A percentile compares a stretch with the other conserved stretches of the same genome.
phyloP scores from a whole-genome alignment of 2,329 filamentous ascomycete genomes.

The Coniochaeta sp. region DNA sequence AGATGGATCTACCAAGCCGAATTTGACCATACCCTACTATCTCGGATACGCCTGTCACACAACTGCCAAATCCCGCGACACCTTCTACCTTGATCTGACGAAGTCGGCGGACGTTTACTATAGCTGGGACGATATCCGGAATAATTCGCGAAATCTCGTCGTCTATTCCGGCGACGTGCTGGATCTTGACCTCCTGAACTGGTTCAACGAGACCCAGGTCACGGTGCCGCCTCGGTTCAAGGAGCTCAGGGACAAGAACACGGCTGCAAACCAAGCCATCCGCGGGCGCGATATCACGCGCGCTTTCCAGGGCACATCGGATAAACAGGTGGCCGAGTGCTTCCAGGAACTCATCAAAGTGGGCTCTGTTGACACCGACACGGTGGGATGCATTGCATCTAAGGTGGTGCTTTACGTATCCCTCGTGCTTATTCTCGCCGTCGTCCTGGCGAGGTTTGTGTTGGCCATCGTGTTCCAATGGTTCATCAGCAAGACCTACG shows the following conservation, averaged over 20 bases:
- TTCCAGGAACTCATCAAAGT: slow-evolving; percentile 93
- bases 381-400: slow-evolving; percentile 93
- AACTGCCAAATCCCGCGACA: slow-evolving; percentile 54
- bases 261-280: slow-evolving; percentile 52
- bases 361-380: slow-evolving; percentile 90
- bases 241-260: slow-evolving; percentile 63
- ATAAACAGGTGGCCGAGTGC: slow-evolving; percentile 80
- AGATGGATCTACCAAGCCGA: slow-evolving; percentile 76
- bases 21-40: slow-evolving; percentile 68
- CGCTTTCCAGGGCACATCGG: slow-evolving; percentile 67
- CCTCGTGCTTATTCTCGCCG: slow-evolving; percentile 81
- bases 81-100: slow-evolving; percentile 65
- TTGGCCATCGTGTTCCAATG: slow-evolving; percentile 90
- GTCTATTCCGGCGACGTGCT: slow-evolving; percentile 93
- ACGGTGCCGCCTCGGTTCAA: slow-evolving; percentile 70
- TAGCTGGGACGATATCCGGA: slow-evolving; percentile 90
- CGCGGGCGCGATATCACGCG: slow-evolving; percentile 85
- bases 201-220: slow-evolving; percentile 83
- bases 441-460: slow-evolving; percentile 80
- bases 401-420: slow-evolving; percentile 95
- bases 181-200: slow-evolving; percentile 79
- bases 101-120: slow-evolving; percentile 86
- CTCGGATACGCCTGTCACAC: slow-evolving; percentile 88
- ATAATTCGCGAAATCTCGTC: slow-evolving; percentile 79
- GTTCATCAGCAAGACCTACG: slow-evolving; percentile 86